Evolutionary conservation across 805 yeast species (phyloP), one percentile per base, ranked within the genome.

Genomic region (Tetrapisispora nanseiensis): DNA sequence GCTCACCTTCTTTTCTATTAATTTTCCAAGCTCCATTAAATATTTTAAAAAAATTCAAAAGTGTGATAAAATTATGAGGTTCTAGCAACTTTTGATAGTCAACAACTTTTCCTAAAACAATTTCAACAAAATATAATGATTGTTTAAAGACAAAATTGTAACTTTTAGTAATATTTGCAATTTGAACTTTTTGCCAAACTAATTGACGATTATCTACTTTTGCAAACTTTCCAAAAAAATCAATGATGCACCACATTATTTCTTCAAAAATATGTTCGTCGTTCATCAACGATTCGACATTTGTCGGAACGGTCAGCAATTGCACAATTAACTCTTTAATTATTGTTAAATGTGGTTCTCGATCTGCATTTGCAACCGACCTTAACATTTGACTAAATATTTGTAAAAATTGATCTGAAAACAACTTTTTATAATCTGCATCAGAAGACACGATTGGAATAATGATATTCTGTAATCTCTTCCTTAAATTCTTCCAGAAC

Each of bases 341-440:
- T 3, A 84, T 71, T 11, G 90, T 85, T 42, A 76, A 63, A 51
- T 87, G 95, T 0, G 96, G 95, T 55, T 92, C 97, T 46, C 95
- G 71, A 55, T 92, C 99, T 48, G 77, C 66, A 18, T 62, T 55
- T n/a, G 78, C 75, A 41, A 73, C 63, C 10, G 70, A 65, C 13
- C 68, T 69, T 3, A 78, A 53, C 37, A 72, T 59, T 23, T 64
- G 73, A 38, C 76, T 80, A 48, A 74, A 76, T 0, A 80, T 68
- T 33, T 71, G 70, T 13, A 77, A 64, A 33, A 78, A 66, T 44
- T 80, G 85, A 13, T 61, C 54, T 16, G 79, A 67, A 43, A 80
- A 75, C 12, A 59, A 46, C 0, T 65, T 59, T 50, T 82, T 80
- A 46, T 62, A 68, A 0, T 56, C 53, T 3, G 68, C 47, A 34